Conservation (phyloP, 495 filamentous ascomycete species). For the Talaromyces adpressus region DNA sequence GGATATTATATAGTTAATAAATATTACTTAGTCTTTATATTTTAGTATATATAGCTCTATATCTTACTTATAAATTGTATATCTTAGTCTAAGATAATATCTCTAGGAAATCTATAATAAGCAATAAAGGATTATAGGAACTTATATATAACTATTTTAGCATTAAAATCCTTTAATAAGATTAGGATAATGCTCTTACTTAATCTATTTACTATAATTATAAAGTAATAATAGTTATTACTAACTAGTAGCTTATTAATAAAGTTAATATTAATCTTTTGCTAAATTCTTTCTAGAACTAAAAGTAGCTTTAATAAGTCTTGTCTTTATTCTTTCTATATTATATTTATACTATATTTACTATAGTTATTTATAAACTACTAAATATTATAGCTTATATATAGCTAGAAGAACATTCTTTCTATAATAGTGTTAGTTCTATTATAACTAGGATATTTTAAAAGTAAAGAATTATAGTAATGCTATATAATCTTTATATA, state of each 20-base stretch:
- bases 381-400: neutral
- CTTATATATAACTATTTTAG: constrained; percentile 4
- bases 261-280: constrained; percentile 16
- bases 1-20: too few species aligned
- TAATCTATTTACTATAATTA: constrained; percentile 12
- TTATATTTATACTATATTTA: neutral
- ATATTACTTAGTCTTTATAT: too few species aligned
- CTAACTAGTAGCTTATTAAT: constrained; percentile 6
- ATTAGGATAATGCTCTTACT: constrained; percentile 10
- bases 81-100: too few species aligned
- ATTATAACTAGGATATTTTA: constrained; percentile 6
- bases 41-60: too few species aligned
- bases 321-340: constrained; percentile 8
- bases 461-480: constrained; percentile 1
- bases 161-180: constrained; percentile 8
- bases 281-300: constrained; percentile 12
- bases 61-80: too few species aligned
- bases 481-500: neutral
- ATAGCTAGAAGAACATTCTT: constrained; percentile 4
- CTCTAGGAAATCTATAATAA: too few species aligned
- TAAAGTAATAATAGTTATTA: constrained; percentile 1
- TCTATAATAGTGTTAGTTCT: neutral
- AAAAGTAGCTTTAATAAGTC: constrained; percentile 15
- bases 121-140: constrained; percentile 9
- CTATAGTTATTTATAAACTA: neutral